A percentile compares a stretch with the other conserved stretches of the same genome.
These are phyloP conservation scores for Globisporangium acanthophoron DNA, from an alignment of 352 stramenopile species.

Conservation along the genomic window DNA sequence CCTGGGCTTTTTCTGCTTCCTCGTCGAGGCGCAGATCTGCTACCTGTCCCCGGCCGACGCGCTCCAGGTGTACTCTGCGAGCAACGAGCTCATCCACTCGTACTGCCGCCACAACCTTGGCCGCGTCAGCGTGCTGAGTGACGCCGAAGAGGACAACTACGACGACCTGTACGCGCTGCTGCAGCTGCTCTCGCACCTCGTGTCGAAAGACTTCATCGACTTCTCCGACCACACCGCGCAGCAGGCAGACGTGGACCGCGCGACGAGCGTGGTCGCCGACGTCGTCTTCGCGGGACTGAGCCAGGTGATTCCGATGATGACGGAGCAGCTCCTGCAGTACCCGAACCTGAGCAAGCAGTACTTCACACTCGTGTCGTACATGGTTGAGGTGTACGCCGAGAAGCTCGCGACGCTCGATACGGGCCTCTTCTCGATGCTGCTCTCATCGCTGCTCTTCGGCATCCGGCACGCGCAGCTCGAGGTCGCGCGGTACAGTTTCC, in stretches of 20 bases:
- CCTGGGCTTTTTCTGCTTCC: constrained; percentile 70
- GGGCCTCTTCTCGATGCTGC: constrained; percentile 65
- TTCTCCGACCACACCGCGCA: constrained; percentile 73
- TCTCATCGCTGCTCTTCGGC: constrained; percentile 69
- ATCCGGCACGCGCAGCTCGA: constrained; percentile 72
- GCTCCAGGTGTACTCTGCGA: constrained; percentile 64
- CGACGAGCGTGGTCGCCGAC: constrained; percentile 69
- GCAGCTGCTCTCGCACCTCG: constrained; percentile 74
- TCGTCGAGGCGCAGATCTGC: constrained; percentile 79
- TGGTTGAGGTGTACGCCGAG: constrained; percentile 83
- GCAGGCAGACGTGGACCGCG: constrained; percentile 43
- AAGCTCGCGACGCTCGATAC: constrained; percentile 62
- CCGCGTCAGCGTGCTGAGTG: constrained; percentile 53
- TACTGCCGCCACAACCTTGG: constrained; percentile 71
- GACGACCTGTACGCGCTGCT: constrained; percentile 65
- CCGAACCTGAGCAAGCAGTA: constrained; percentile 84
- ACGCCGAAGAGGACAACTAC: constrained; percentile 77
- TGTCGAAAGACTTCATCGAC: constrained; percentile 84
- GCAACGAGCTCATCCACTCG: constrained; percentile 59
- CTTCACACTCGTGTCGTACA: constrained; percentile 84
- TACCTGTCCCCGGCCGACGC: constrained; percentile 66
- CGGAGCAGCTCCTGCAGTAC: constrained; percentile 82
- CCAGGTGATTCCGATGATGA: constrained; percentile 88
- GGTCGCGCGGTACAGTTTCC: constrained; percentile 78
- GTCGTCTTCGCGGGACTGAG: constrained; percentile 87